phyloP scores from a whole-genome alignment of 129 eudicot species.

The Escallonia herrerae region DNA sequence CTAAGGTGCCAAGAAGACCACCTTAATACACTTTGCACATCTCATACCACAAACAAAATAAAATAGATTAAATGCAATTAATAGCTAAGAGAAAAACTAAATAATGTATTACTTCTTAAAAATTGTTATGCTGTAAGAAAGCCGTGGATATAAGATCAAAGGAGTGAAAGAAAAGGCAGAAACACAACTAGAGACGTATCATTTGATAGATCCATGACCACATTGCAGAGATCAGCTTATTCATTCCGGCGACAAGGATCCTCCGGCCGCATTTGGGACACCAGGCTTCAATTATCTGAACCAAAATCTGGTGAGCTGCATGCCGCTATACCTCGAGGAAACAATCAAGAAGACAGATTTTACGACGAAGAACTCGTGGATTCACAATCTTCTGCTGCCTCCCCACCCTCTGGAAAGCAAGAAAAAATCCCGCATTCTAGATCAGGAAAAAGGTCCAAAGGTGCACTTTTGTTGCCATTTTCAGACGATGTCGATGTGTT shows the following conservation, averaged over 20 bases:
- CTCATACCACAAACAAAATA: background rate
- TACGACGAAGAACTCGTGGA: background rate
- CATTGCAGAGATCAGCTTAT: constrained; percentile 54
- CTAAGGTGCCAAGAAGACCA: background rate
- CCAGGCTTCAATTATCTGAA: constrained; percentile 6
- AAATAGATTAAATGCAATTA: background rate
- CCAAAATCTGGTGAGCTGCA: constrained; percentile 15
- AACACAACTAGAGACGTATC: background rate
- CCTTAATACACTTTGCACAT: background rate
- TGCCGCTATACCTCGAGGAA: constrained; percentile 1
- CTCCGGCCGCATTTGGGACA: constrained; percentile 57
- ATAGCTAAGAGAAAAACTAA: too few species aligned
- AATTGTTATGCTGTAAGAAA: too few species aligned
- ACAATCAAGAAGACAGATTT: constrained; percentile 5
- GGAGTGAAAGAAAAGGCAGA: background rate
- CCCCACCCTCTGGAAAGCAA: background rate
- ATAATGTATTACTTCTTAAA: too few species aligned
- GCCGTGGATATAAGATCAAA: background rate
- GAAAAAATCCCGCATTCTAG: constrained; percentile 1
- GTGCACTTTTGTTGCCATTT: constrained; percentile 30
- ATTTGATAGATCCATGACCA: constrained; percentile 23
- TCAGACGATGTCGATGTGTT: constrained; percentile 35
- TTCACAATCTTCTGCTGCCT: background rate
- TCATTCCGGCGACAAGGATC: constrained; percentile 70
- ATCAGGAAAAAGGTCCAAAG: constrained; percentile 23